A percentile compares a stretch with the other conserved stretches of the same genome.
Conservation (phyloP, 768 basidiomycete species). For the Clitopilus passeckerianus region DNA sequence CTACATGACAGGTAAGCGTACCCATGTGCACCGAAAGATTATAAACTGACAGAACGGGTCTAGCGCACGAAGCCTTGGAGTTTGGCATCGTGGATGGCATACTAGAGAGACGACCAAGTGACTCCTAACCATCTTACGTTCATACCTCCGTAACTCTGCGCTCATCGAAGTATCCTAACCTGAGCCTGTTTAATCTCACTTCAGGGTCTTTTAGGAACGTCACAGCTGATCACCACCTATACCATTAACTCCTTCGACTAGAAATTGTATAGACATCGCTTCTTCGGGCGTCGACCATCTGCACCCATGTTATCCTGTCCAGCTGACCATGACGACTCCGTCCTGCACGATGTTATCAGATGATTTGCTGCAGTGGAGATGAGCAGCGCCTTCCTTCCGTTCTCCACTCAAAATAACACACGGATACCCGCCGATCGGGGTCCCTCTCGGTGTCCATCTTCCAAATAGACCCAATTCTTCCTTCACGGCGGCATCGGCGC, state of each 20-base stretch:
- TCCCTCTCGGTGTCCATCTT: neutral
- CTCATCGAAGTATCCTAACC: neutral
- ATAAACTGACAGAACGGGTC: neutral
- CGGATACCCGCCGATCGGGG: neutral
- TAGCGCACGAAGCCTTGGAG: constrained; percentile 81
- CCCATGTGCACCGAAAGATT: neutral
- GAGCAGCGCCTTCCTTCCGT: neutral
- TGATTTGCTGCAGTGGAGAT: neutral
- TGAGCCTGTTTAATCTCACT: neutral
- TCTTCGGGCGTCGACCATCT: neutral
- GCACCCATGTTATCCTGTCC: neutral
- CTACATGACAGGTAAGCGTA: constrained; percentile 78
- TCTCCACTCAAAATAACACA: neutral
- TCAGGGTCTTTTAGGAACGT: neutral
- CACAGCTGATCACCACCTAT: neutral
- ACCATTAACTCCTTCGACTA: neutral
- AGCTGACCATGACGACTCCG: neutral
- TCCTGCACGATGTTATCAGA: neutral
- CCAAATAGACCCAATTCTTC: neutral
- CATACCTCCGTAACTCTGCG: neutral
- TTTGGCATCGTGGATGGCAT: constrained; percentile 96
- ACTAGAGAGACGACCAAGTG: constrained; percentile 63
- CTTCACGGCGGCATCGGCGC: neutral
- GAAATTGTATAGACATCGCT: neutral
- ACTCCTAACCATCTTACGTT: neutral